phyloP scores from a whole-genome alignment of 129 eudicot genomes.

The Erigeron canadensis region DNA sequence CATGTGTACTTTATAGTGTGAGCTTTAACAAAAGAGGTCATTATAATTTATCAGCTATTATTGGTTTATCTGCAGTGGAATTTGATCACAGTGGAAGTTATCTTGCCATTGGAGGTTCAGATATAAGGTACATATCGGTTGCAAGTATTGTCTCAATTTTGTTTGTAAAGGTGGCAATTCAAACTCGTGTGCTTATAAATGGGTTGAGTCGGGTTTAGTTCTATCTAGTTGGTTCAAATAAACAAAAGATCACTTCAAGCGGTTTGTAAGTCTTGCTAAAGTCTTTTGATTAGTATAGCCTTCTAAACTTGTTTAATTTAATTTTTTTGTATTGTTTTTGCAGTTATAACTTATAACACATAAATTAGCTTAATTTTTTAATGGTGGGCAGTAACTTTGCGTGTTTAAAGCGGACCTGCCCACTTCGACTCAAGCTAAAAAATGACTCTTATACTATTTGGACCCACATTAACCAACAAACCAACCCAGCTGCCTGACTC shows the following conservation, averaged over 20 bases:
- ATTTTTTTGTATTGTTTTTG: background rate
- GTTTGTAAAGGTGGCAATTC: slow-evolving; percentile 6
- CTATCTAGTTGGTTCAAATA: background rate
- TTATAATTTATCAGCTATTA: slow-evolving; percentile 9
- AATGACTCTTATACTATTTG: background rate
- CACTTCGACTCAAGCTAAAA: background rate
- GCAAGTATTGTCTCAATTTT: background rate
- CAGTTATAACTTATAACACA: background rate
- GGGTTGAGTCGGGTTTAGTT: background rate
- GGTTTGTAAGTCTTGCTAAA: background rate
- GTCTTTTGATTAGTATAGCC: background rate
- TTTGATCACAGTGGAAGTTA: slow-evolving; percentile 97
- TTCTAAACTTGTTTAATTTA: background rate
- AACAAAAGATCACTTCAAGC: background rate
- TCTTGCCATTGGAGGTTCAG: slow-evolving; percentile 90
- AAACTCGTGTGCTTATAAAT: background rate
- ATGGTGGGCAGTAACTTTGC: too few species aligned
- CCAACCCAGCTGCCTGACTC: too few species aligned
- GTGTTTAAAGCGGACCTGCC: background rate
- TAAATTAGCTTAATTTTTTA: too few species aligned
- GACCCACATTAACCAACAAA: background rate
- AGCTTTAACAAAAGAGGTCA: background rate
- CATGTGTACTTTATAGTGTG: background rate
- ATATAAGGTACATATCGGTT: slow-evolving; percentile 55
- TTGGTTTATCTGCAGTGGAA: slow-evolving; percentile 58